A percentile compares a stretch with the other conserved stretches of the same genome.
Conservation (phyloP, 2,329 filamentous ascomycete species). For the Trichoderma hamatum region DNA sequence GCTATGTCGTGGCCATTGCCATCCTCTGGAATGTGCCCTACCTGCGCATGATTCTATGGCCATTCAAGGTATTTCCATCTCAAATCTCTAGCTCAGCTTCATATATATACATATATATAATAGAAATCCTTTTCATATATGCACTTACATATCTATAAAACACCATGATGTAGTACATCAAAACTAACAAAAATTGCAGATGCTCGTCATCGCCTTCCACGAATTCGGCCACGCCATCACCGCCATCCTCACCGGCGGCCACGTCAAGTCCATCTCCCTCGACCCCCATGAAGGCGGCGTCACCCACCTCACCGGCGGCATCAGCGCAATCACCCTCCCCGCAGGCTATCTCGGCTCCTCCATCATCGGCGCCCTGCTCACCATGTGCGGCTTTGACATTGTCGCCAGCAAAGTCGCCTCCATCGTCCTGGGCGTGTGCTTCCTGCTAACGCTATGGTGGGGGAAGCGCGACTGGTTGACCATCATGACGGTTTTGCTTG, state of each 20-base stretch:
- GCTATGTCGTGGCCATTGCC: constrained; percentile 73
- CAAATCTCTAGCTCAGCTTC: not conserved
- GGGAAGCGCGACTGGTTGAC: constrained; percentile 78
- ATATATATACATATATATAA: not conserved
- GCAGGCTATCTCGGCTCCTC: constrained; percentile 79
- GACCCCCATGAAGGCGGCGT: constrained; percentile 80
- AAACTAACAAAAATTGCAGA: constrained; percentile 48
- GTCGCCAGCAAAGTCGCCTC: constrained; percentile 80
- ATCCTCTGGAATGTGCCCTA: constrained; percentile 81
- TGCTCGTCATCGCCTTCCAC: constrained; percentile 83
- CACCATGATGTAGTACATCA: not conserved
- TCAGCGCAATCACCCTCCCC: constrained; percentile 70
- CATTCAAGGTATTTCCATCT: constrained; percentile 67
- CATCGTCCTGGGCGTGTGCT: constrained; percentile 72
- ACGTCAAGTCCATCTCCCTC: constrained; percentile 73
- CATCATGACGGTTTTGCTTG: constrained; percentile 68
- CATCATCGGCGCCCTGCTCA: constrained; percentile 75
- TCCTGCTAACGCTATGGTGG: constrained; percentile 82
- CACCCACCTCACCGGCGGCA: constrained; percentile 75
- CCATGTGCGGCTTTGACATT: constrained; percentile 80
- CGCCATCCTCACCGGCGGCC: constrained; percentile 71
- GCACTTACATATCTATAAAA: not conserved
- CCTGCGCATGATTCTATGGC: constrained; percentile 74
- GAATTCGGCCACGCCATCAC: constrained; percentile 77
- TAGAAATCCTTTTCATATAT: not conserved